Evolutionary conservation across 2,329 filamentous ascomycete species (phyloP).

Genomic region (Hypoxylon sp.): DNA sequence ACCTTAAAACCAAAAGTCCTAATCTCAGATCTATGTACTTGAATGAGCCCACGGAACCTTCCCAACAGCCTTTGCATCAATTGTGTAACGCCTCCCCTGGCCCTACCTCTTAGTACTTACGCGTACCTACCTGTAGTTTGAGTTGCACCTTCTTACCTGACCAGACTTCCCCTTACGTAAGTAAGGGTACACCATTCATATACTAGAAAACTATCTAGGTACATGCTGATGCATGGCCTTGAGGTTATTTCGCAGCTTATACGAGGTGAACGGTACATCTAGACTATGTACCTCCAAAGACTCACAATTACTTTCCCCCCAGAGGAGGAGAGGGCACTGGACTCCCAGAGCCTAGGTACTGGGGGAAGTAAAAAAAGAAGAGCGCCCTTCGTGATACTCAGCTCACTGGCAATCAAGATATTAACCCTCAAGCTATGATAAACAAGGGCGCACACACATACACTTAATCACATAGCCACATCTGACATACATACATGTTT

Average conservation of each 20-base stretch:
- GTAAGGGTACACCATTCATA: background rate
- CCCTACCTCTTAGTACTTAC: background rate
- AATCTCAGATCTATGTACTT: conserved; percentile 5
- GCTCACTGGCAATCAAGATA: background rate
- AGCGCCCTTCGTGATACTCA: background rate
- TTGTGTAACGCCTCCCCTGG: background rate
- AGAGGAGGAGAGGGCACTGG: too few relatives aligned
- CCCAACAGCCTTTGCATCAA: background rate
- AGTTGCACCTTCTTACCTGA: background rate
- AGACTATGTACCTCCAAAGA: background rate
- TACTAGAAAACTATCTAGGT: background rate
- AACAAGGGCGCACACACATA: background rate
- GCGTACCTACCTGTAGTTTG: background rate
- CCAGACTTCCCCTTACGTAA: background rate
- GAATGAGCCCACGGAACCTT: background rate
- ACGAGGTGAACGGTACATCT: background rate
- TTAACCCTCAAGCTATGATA: background rate
- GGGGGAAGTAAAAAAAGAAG: background rate
- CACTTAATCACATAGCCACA: background rate
- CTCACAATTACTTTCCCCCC: too few relatives aligned
- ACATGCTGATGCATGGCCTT: background rate
- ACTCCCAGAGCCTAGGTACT: background rate
- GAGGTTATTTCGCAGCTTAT: background rate
- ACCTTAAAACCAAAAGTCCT: conserved; percentile 1
- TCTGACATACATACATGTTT: background rate